A percentile compares a stretch with the other conserved stretches of the same genome.
These are phyloP conservation scores for Pisolithus thermaeus DNA, from an alignment of 1,284 basidiomycete species.

Conservation along the genomic window DNA sequence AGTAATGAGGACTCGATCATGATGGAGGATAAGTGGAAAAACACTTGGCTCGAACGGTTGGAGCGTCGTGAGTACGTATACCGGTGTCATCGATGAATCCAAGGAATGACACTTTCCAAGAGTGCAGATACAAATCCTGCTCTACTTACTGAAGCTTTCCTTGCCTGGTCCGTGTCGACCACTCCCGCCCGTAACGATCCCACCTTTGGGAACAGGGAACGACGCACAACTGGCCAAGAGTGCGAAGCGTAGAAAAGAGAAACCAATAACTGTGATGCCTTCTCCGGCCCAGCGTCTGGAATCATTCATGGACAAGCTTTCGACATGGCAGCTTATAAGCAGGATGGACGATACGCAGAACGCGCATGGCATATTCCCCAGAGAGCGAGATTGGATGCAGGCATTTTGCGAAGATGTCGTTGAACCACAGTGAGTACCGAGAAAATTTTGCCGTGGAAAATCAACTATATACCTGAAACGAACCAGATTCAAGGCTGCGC, in stretches of 20 bases:
- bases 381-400: conserved; percentile 68
- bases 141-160: conserved; percentile 59
- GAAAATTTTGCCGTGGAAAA: neutral
- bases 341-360: conserved; percentile 27
- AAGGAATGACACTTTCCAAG: conserved; percentile 30
- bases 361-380: conserved; percentile 10
- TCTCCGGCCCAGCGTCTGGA: conserved; percentile 53
- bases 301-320: conserved; percentile 69
- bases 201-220: conserved; percentile 4
- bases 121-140: conserved; percentile 65
- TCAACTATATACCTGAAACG: neutral
- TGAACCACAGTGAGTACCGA: conserved; percentile 47
- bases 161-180: conserved; percentile 42
- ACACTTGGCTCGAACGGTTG: conserved; percentile 53
- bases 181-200: conserved; percentile 19
- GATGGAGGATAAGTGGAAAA: conserved; percentile 48
- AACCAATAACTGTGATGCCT: conserved; percentile 20
- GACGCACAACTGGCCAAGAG: conserved; percentile 8
- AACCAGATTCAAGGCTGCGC: conserved; percentile 48
- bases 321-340: conserved; percentile 63
- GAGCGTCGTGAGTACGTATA: conserved; percentile 67
- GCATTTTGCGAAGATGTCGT: conserved; percentile 59
- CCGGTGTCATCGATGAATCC: conserved; percentile 1
- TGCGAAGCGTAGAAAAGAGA: conserved; percentile 35
- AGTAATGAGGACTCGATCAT: conserved; percentile 23